Evolutionary conservation across 176 grass and related monocot species (phyloP).

Genomic region (Avena insularis): DNA sequence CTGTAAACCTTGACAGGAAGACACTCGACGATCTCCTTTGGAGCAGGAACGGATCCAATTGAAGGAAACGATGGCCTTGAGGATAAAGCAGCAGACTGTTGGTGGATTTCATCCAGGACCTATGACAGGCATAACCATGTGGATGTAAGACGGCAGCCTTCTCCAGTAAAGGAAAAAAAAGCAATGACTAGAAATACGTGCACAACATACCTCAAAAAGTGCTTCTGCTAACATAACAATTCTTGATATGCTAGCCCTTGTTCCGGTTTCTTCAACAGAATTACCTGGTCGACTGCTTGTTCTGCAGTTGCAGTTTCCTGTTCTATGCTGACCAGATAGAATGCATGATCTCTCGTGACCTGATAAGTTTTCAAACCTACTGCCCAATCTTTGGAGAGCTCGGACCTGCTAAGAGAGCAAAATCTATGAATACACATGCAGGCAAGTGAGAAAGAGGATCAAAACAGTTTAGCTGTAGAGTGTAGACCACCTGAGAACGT

Average conservation of each 20-base stretch:
- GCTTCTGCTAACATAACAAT: conserved; percentile 98
- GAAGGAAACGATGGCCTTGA: conserved; percentile 89
- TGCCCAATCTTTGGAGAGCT: conserved; percentile 96
- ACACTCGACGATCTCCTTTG: conserved; percentile 84
- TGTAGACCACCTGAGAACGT: conserved; percentile 79
- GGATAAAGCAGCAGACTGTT: conserved; percentile 86
- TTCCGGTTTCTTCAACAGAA: conserved; percentile 80
- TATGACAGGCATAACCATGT: conserved; percentile 45
- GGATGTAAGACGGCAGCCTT: conserved; percentile 27
- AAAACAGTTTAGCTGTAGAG: conserved; percentile 47
- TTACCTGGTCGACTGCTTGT: conserved; percentile 59
- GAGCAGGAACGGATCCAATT: conserved; percentile 91
- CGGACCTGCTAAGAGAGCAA: conserved; percentile 70
- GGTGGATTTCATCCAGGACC: conserved; percentile 99
- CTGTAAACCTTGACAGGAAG: conserved; percentile 82
- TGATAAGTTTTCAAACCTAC: conserved; percentile 88
- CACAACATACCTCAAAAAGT: conserved; percentile 81
- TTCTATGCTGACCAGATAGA: conserved; percentile 87
- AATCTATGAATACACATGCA: conserved; percentile 24
- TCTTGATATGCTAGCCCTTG: conserved; percentile 91
- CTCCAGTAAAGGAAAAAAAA: conserved; percentile 36
- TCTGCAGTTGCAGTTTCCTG: conserved; percentile 81
- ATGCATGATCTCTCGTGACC: conserved; percentile 94
- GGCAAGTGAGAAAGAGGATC: background rate
- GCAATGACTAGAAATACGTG: conserved; percentile 24